Conservation (phyloP, 2,329 filamentous ascomycete species). For the Aspergillus quadricinctus region DNA sequence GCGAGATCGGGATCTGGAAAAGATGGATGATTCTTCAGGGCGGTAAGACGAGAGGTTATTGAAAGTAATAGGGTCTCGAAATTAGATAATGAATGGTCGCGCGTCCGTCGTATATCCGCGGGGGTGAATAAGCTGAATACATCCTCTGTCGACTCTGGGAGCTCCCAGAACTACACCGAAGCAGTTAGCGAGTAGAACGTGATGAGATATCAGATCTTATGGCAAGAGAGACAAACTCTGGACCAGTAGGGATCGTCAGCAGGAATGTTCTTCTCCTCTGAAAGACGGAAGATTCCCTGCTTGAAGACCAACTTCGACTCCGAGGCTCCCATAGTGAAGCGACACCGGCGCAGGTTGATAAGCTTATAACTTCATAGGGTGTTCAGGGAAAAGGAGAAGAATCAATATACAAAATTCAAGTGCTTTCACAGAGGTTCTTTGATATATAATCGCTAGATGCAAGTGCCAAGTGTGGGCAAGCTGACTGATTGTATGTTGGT, state of each 20-base stretch:
- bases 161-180: slow-evolving; percentile 80
- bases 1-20: slow-evolving; percentile 85
- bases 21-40: slow-evolving; percentile 80
- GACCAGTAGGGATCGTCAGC: slow-evolving; percentile 91
- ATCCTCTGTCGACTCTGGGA: slow-evolving; percentile 92
- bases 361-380: slow-evolving; percentile 23
- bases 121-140: slow-evolving; percentile 94
- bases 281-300: slow-evolving; percentile 93
- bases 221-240: slow-evolving; percentile 57
- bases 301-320: slow-evolving; percentile 99
- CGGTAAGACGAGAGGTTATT: slow-evolving; percentile 74
- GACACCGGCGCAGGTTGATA: slow-evolving; percentile 21
- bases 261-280: slow-evolving; percentile 83
- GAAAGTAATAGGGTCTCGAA: slow-evolving; percentile 84
- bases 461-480: slow-evolving; percentile 9
- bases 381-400: neutral
- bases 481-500: slow-evolving; percentile 20
- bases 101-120: slow-evolving; percentile 79
- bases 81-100: slow-evolving; percentile 80
- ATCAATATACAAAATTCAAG: neutral
- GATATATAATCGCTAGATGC: slow-evolving; percentile 3
- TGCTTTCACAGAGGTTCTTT: neutral
- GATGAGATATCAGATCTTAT: neutral
- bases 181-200: slow-evolving; percentile 18
- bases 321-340: slow-evolving; percentile 78